Conservation (phyloP, 345 rosid species). For the Anacardium occidentale region DNA sequence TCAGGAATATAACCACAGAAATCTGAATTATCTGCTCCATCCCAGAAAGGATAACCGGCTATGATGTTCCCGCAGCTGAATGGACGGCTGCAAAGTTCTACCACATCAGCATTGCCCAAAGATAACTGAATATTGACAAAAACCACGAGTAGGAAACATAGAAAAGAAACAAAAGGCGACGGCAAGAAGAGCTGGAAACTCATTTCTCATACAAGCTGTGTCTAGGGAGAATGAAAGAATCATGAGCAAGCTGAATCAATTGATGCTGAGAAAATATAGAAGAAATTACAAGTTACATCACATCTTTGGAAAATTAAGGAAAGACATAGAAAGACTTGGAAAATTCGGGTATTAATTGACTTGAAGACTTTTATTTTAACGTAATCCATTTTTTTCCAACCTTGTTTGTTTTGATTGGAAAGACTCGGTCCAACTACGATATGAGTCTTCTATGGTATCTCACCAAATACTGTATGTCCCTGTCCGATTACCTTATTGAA, state of each 20-base stretch:
- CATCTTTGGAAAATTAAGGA: too few species aligned
- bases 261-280: neutral
- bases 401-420: too few species aligned
- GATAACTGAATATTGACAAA: neutral
- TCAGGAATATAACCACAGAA: conserved; percentile 44
- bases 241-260: neutral
- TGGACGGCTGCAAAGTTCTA: neutral
- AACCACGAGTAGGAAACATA: neutral
- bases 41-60: conserved; percentile 40
- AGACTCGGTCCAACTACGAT: too few species aligned
- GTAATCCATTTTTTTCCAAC: too few species aligned
- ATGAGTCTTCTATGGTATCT: too few species aligned
- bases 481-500: too few species aligned
- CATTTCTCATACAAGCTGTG: neutral
- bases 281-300: neutral
- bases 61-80: conserved; percentile 34
- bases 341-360: too few species aligned
- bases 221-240: neutral
- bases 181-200: neutral
- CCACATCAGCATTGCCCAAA: neutral
- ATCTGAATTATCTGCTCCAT: accelerated
- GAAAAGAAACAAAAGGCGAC: neutral
- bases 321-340: too few species aligned
- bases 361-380: too few species aligned
- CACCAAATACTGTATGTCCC: too few species aligned